Percentiles rank a stretch among this genome's conserved stretches.
Conservation (phyloP, 257 asterid genomes). For the Ilex asprella region DNA sequence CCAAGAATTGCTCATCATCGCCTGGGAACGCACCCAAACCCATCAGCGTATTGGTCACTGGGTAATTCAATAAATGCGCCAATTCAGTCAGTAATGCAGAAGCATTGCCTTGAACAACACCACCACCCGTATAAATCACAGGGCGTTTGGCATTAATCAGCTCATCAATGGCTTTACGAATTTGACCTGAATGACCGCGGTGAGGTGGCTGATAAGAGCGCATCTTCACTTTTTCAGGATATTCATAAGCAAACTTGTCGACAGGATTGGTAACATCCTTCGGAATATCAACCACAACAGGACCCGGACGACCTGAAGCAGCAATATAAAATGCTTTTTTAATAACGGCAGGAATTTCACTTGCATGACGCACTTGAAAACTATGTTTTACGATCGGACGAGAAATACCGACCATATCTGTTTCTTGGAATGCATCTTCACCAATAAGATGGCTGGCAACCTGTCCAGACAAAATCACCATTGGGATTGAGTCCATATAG, state of each 20-base stretch:
- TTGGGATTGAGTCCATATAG: neutral
- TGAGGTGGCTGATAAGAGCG: too few species aligned
- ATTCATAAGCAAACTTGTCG: too few species aligned
- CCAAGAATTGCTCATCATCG: too few species aligned
- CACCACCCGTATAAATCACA: neutral
- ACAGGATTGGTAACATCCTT: too few species aligned
- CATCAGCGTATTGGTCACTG: neutral
- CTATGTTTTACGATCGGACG: neutral
- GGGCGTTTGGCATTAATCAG: too few species aligned
- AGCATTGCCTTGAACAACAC: neutral
- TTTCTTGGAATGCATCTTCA: neutral
- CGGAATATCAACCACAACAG: neutral
- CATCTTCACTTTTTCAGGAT: too few species aligned
- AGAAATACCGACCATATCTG: neutral
- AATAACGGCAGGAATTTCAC: neutral
- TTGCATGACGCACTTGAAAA: neutral
- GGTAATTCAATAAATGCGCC: neutral
- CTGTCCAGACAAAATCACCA: neutral
- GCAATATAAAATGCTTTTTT: neutral
- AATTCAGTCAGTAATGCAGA: neutral
- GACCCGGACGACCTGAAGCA: neutral
- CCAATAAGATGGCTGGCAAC: neutral
- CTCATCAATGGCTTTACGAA: too few species aligned
- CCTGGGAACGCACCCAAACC: neutral
- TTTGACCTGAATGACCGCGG: too few species aligned